Percentiles rank a stretch among this genome's conserved stretches.
phyloP scores from a whole-genome alignment of 225 moss, liverwort and hornwort genomes.

The Neckera pumila region DNA sequence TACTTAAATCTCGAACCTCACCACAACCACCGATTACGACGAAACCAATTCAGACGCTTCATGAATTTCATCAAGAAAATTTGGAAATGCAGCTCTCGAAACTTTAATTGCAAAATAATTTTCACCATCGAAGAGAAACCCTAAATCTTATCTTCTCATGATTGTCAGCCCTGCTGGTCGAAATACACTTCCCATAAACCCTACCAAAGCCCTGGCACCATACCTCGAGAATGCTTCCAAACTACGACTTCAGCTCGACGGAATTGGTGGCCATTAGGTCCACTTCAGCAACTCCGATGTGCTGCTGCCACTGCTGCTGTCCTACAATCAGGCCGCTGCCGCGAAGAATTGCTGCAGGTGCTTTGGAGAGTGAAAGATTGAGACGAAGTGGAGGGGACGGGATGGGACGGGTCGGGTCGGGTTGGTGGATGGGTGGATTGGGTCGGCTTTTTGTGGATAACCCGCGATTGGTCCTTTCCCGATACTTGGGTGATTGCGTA shows the following conservation, averaged over 20 bases:
- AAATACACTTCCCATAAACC: neutral
- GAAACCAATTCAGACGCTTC: neutral
- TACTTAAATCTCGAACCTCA: neutral
- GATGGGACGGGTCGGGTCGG: neutral
- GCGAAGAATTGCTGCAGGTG: neutral
- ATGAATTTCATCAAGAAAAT: neutral
- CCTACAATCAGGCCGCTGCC: neutral
- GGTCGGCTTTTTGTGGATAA: neutral
- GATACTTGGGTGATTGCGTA: neutral
- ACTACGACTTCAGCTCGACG: neutral
- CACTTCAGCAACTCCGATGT: neutral
- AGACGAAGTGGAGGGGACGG: neutral
- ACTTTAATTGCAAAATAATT: neutral
- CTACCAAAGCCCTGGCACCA: neutral
- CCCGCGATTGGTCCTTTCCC: neutral
- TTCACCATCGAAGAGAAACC: neutral
- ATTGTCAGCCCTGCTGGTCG: neutral
- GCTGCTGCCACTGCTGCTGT: neutral
- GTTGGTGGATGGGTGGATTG: neutral
- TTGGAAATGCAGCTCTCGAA: neutral
- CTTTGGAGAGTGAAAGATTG: neutral
- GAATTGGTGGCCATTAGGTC: neutral
- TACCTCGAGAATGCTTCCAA: neutral
- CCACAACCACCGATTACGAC: neutral
- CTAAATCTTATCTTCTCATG: conserved; percentile 9